phyloP scores from a whole-genome alignment of 805 yeast genomes.

The Teunomyces pallodes region DNA sequence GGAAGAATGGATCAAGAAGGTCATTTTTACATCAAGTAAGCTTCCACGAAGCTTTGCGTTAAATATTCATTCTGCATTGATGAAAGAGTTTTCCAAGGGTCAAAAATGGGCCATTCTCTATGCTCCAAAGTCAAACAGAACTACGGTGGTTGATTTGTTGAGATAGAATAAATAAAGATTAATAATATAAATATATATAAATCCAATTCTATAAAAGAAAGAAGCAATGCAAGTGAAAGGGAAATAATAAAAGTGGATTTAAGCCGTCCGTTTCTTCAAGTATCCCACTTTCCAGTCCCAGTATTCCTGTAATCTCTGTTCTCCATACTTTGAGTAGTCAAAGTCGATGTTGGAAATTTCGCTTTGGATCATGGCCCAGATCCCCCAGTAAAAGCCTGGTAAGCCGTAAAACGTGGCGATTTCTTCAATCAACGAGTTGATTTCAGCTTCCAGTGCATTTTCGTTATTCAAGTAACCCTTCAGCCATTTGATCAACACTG shows the following conservation, averaged over 20 bases:
- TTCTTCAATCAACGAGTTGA: constrained; percentile 52
- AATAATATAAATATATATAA: not conserved
- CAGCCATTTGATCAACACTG: constrained; percentile 56
- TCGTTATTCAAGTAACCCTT: constrained; percentile 47
- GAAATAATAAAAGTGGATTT: not conserved
- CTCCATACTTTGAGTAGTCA: constrained; percentile 62
- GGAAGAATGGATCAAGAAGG: constrained; percentile 82
- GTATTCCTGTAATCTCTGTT: constrained; percentile 60
- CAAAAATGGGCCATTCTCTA: constrained; percentile 73
- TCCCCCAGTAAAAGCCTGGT: constrained; percentile 85
- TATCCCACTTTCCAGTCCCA: constrained; percentile 58
- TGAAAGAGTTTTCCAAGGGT: constrained; percentile 71
- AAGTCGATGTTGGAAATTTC: constrained; percentile 69
- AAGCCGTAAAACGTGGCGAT: constrained; percentile 64
- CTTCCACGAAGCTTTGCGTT: constrained; percentile 79
- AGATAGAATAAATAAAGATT: constrained; percentile 8
- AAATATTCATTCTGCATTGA: constrained; percentile 67
- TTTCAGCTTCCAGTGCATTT: constrained; percentile 24
- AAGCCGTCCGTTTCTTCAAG: constrained; percentile 1
- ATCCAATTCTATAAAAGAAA: not conserved
- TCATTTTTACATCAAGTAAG: constrained; percentile 72
- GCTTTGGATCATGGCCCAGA: constrained; percentile 78
- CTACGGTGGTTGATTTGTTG: constrained; percentile 35
- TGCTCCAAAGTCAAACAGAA: constrained; percentile 74
- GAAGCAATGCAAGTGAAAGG: not conserved